These are phyloP conservation scores for Tolypocladium paradoxum DNA, from an alignment of 2,329 filamentous ascomycete genomes.

Conservation along the genomic window DNA sequence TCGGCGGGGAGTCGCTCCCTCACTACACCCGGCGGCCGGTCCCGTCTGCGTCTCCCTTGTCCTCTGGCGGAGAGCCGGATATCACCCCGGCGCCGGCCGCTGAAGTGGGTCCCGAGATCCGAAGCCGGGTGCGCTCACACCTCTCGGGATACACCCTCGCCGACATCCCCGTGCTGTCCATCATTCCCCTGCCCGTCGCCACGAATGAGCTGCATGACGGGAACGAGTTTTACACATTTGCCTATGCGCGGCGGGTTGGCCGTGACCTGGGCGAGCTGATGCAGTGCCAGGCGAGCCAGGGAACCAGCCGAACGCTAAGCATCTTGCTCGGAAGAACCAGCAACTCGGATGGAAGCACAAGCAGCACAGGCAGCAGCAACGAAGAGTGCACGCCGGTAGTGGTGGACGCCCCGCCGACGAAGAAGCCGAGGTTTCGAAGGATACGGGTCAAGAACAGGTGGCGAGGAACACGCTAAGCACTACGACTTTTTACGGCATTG, in stretches of 20 bases:
- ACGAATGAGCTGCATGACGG: constrained; percentile 20
- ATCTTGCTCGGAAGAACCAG: constrained; percentile 8
- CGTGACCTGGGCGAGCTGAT: constrained; percentile 17
- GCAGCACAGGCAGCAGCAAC: constrained; percentile 6
- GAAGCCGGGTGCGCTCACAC: constrained; percentile 9
- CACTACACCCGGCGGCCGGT: constrained; percentile 4
- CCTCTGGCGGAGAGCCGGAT: neutral
- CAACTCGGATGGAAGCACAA: constrained; percentile 1
- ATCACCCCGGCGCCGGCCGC: constrained; percentile 7
- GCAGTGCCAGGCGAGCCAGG: constrained; percentile 10
- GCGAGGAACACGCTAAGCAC: neutral
- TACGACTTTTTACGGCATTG: neutral
- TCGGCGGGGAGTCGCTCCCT: constrained; percentile 6
- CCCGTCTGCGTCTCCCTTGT: neutral
- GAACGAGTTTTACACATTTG: constrained; percentile 19
- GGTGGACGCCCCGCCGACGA: neutral
- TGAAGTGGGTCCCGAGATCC: constrained; percentile 3
- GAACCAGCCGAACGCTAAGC: constrained; percentile 9
- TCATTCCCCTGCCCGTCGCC: constrained; percentile 20
- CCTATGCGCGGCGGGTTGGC: constrained; percentile 15
- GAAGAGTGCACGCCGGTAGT: neutral
- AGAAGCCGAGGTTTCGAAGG: constrained; percentile 1
- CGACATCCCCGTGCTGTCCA: constrained; percentile 18
- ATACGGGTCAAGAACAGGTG: neutral
- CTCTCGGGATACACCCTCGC: constrained; percentile 21